Evolutionary conservation across 208 protist species (phyloP).

Genomic region (Leishmania martiniquensis): DNA sequence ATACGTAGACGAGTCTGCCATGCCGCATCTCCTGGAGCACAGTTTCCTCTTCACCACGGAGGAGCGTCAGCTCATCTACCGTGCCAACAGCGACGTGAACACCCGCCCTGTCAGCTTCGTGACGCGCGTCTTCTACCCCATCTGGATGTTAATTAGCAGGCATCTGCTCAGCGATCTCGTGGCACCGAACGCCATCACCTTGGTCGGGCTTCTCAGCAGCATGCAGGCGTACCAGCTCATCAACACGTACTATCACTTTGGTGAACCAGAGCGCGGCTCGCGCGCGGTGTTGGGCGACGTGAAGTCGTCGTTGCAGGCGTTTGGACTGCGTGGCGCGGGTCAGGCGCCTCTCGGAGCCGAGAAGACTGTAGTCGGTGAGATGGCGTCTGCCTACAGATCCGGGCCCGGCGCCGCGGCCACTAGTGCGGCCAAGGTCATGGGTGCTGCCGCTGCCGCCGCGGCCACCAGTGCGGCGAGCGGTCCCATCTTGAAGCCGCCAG

Average conservation of each 20-base stretch:
- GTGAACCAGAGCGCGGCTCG: conserved; percentile 9
- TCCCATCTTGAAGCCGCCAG: conserved; percentile 2
- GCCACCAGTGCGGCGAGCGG: neutral
- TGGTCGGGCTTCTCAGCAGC: conserved; percentile 74
- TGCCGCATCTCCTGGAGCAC: conserved; percentile 71
- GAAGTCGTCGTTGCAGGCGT: conserved; percentile 43
- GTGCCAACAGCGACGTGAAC: conserved; percentile 66
- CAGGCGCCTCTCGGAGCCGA: conserved; percentile 32
- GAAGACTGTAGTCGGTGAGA: conserved; percentile 16
- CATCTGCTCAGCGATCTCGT: conserved; percentile 78
- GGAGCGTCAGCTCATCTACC: conserved; percentile 75
- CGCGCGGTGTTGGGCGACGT: conserved; percentile 20
- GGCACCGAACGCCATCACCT: conserved; percentile 91
- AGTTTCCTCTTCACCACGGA: conserved; percentile 80
- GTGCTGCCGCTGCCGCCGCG: conserved; percentile 2
- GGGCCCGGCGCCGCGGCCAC: neutral
- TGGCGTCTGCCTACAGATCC: conserved; percentile 10
- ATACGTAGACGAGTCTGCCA: conserved; percentile 13
- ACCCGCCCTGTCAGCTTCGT: conserved; percentile 79
- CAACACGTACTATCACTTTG: conserved; percentile 64
- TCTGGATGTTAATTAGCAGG: conserved; percentile 67
- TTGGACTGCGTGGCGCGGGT: conserved; percentile 46
- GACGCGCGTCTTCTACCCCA: conserved; percentile 62
- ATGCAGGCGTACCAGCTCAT: conserved; percentile 91
- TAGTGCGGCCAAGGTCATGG: neutral